A percentile compares a stretch with the other conserved stretches of the same genome.
Evolutionary conservation across 78 protist species (phyloP).

Genomic region (Dictyostelium intermedium): DNA sequence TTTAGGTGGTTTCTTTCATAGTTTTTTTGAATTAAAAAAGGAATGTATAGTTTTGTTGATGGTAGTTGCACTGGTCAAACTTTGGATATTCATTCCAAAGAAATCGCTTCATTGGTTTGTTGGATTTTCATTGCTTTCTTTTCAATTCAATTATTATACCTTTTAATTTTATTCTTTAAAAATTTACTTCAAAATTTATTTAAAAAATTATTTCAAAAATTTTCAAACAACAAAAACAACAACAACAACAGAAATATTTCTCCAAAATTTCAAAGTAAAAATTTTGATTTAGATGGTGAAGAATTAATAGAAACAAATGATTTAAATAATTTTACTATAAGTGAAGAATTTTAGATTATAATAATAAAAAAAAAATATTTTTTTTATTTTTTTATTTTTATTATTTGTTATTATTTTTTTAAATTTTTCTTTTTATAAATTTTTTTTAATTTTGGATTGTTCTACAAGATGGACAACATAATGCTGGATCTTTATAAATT

Average conservation of each 20-base stretch:
- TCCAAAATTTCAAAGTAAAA: neutral
- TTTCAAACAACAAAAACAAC: neutral
- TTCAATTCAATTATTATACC: neutral
- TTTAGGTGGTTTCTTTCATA: constrained; percentile 43
- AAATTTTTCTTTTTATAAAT: no score
- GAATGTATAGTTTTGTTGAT: constrained; percentile 54
- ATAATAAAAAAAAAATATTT: neutral
- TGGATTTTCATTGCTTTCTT: constrained; percentile 31
- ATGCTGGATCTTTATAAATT: neutral
- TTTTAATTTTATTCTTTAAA: neutral
- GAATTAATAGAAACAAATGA: neutral
- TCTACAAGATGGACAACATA: neutral
- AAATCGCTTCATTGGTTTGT: neutral
- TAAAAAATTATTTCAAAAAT: neutral
- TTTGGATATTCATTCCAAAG: neutral
- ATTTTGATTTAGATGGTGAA: neutral
- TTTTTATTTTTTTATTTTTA: no score
- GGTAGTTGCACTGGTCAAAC: constrained; percentile 29
- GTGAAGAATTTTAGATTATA: neutral
- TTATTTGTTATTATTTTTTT: no score
- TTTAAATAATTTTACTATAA: neutral
- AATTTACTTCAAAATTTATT: neutral
- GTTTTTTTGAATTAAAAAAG: constrained; percentile 15
- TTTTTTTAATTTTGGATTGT: neutral
- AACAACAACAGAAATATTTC: no score